Evolutionary conservation across 2,329 filamentous ascomycete species (phyloP).

Genomic region (Xylaria sp.): DNA sequence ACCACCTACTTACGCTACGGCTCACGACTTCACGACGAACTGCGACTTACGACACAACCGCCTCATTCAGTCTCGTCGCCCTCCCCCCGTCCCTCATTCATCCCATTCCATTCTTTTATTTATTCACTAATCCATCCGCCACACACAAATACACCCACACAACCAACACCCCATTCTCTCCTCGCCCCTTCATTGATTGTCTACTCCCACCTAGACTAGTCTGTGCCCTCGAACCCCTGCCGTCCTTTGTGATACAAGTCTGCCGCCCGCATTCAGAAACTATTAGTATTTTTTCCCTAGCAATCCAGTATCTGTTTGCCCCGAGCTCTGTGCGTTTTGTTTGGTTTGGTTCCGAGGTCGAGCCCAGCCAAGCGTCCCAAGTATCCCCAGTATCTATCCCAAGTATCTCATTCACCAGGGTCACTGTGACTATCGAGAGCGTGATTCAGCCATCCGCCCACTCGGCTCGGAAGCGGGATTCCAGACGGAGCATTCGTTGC

Average conservation of each 20-base stretch:
- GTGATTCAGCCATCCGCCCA: slow-evolving; percentile 40
- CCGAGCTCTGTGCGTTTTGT: slow-evolving; percentile 26
- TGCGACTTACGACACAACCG: slow-evolving; percentile 7
- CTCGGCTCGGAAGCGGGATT: slow-evolving; percentile 31
- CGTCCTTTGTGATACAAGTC: slow-evolving; percentile 35
- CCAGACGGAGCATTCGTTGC: slow-evolving; percentile 12
- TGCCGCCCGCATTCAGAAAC: slow-evolving; percentile 30
- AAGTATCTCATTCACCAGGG: slow-evolving; percentile 27
- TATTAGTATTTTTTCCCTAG: slow-evolving; percentile 25
- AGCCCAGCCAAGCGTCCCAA: slow-evolving; percentile 25
- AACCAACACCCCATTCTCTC: not conserved
- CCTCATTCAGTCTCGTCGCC: not conserved
- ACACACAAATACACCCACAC: not conserved
- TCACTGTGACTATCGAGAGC: slow-evolving; percentile 38
- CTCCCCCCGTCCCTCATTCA: not conserved
- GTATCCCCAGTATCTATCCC: not conserved
- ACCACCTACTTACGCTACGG: too few species aligned
- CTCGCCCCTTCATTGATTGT: not conserved
- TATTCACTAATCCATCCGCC: not conserved
- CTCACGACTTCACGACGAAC: too few species aligned
- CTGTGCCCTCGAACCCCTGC: slow-evolving; percentile 23
- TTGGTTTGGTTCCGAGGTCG: slow-evolving; percentile 26
- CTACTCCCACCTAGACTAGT: not conserved
- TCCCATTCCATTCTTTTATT: not conserved
- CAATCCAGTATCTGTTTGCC: slow-evolving; percentile 33